These are phyloP conservation scores for Apiotrichum porosum DNA, from an alignment of 1,284 basidiomycete genomes.

Conservation along the genomic window DNA sequence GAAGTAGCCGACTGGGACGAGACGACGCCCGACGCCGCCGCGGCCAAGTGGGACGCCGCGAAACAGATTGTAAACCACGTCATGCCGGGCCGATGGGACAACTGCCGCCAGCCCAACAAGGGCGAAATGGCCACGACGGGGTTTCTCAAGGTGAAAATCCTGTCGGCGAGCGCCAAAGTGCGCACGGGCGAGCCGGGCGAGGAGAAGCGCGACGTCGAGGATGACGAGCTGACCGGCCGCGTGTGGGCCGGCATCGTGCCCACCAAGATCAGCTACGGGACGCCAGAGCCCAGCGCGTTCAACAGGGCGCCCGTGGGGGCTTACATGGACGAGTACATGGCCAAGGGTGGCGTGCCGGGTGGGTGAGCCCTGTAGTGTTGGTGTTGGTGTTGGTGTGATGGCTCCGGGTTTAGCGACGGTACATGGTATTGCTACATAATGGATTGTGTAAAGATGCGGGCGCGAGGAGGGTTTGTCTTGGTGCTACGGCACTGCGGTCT, in stretches of 20 bases:
- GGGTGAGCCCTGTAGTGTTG: too few relatives aligned
- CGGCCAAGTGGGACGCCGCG: conserved; percentile 5
- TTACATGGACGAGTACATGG: conserved; percentile 2
- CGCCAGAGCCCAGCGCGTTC: conserved; percentile 4
- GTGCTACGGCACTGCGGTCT: too few relatives aligned
- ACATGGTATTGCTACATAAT: too few relatives aligned
- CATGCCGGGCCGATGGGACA: conserved; percentile 25
- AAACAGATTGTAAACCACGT: conserved; percentile 20
- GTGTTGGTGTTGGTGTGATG: too few relatives aligned
- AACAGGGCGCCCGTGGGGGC: neutral
- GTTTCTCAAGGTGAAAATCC: conserved; percentile 27
- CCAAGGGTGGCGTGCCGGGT: neutral
- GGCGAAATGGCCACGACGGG: conserved; percentile 29
- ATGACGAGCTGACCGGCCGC: conserved; percentile 13
- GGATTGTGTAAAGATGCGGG: too few relatives aligned
- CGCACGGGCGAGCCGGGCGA: conserved; percentile 20
- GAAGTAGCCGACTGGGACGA: conserved; percentile 20
- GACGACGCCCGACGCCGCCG: neutral
- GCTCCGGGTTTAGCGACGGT: too few relatives aligned
- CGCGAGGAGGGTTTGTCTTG: too few relatives aligned
- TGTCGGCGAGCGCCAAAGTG: conserved; percentile 32
- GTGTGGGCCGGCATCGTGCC: conserved; percentile 33
- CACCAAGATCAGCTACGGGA: conserved; percentile 4
- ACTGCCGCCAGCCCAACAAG: conserved; percentile 18
- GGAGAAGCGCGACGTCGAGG: conserved; percentile 19